Conservation (phyloP, 2,329 filamentous ascomycete genomes). For the Pseudocercospora ulei region DNA sequence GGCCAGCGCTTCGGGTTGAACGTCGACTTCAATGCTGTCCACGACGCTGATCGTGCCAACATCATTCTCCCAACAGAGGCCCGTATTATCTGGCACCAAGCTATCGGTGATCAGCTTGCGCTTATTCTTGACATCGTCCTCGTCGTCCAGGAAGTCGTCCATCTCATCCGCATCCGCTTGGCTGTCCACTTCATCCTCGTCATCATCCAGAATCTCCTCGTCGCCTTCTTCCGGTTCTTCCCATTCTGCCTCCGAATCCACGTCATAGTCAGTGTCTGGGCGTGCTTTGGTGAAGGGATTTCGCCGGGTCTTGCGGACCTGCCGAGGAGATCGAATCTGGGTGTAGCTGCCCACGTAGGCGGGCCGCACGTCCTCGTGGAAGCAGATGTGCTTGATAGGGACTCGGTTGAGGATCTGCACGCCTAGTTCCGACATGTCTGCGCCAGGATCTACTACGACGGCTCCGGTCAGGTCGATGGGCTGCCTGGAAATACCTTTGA, state of each 20-base stretch:
- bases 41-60: constrained; percentile 38
- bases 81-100: constrained; percentile 66
- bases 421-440: constrained; percentile 20
- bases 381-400: constrained; percentile 55
- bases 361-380: constrained; percentile 53
- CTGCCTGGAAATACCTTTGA: constrained; percentile 38
- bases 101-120: constrained; percentile 53
- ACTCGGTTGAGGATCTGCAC: constrained; percentile 36
- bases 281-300: constrained; percentile 49
- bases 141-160: constrained; percentile 82
- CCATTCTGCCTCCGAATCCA: constrained; percentile 81
- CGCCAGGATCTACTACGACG: background rate
- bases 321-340: constrained; percentile 43
- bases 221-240: constrained; percentile 59
- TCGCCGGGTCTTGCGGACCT: constrained; percentile 43
- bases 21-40: constrained; percentile 39
- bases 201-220: constrained; percentile 56
- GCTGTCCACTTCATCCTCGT: constrained; percentile 59
- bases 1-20: constrained; percentile 31
- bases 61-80: constrained; percentile 71
- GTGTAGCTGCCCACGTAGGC: constrained; percentile 66
- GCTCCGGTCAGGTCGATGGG: constrained; percentile 40
- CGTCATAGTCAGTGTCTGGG: constrained; percentile 63
- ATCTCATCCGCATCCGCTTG: constrained; percentile 73
- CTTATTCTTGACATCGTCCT: constrained; percentile 57